Percentiles rank a stretch among this genome's conserved stretches.
These are phyloP conservation scores for Histomonas meleagridis DNA, from an alignment of 208 protist species.

Conservation along the genomic window DNA sequence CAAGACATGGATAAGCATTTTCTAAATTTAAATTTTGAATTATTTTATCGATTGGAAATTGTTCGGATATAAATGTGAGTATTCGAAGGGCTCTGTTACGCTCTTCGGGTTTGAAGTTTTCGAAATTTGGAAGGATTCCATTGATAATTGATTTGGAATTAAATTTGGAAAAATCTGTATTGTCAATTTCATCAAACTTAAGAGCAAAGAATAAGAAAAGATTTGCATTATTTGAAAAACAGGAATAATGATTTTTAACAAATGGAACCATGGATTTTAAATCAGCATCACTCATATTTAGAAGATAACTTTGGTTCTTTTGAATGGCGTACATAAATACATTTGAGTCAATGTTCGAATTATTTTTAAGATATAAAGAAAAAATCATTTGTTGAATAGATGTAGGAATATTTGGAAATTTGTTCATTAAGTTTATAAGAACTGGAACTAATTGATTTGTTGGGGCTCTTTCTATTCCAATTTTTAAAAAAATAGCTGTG, in stretches of 20 bases:
- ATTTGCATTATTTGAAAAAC: neutral
- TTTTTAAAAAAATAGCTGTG: neutral
- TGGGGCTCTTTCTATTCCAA: neutral
- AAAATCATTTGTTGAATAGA: neutral
- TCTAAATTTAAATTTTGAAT: neutral
- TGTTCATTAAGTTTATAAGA: neutral
- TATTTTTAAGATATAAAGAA: neutral
- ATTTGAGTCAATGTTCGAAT: neutral
- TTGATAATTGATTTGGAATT: neutral
- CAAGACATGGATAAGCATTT: neutral
- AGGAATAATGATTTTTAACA: neutral
- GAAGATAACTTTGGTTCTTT: neutral
- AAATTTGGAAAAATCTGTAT: neutral
- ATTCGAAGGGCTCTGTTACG: neutral
- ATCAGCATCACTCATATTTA: neutral
- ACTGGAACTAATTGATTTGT: neutral
- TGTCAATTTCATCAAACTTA: neutral
- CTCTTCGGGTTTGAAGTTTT: neutral
- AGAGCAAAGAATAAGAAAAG: neutral
- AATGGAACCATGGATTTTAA: neutral
- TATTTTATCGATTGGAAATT: neutral
- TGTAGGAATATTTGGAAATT: neutral
- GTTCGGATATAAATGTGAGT: neutral
- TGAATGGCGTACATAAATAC: neutral
- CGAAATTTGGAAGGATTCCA: neutral